A percentile compares a stretch with the other conserved stretches of the same genome.
Conservation (phyloP, 371 early-diverging fungal genomes). For the Mycotypha africana region DNA sequence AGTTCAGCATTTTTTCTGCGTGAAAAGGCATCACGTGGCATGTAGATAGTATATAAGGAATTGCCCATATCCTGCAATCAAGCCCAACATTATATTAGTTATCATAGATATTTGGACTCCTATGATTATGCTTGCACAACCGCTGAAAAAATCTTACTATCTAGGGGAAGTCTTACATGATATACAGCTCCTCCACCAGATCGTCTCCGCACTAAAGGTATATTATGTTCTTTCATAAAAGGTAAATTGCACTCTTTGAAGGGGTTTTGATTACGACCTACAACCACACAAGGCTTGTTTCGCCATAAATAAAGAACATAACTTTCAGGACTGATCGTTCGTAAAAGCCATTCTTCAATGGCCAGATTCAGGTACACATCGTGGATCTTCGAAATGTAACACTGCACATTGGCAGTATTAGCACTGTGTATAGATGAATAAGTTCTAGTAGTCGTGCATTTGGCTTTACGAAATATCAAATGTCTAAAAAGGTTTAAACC, state of each 20-base stretch:
- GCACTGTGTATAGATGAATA: no score
- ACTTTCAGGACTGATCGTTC: slow-evolving; percentile 57
- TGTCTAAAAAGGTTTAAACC: no score
- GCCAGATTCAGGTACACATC: slow-evolving; percentile 90
- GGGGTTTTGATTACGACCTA: slow-evolving; percentile 97
- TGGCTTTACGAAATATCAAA: no score
- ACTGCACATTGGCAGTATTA: no score
- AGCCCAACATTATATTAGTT: background rate
- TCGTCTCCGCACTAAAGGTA: slow-evolving; percentile 83
- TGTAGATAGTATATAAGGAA: slow-evolving; percentile 87
- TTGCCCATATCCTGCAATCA: slow-evolving; percentile 90
- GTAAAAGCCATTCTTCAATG: slow-evolving; percentile 86
- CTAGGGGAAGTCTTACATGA: slow-evolving; percentile 60
- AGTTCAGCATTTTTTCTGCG: slow-evolving; percentile 73
- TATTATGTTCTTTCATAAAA: slow-evolving; percentile 54
- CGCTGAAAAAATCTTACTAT: no score
- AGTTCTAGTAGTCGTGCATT: no score
- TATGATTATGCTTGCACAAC: no score
- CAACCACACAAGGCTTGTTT: slow-evolving; percentile 83
- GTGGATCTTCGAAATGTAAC: slow-evolving; percentile 59
- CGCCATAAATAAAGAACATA: slow-evolving; percentile 83
- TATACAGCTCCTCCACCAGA: slow-evolving; percentile 97
- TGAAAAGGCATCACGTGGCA: slow-evolving; percentile 85
- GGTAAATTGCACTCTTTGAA: slow-evolving; percentile 88
- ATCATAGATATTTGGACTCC: no score